Conservation (phyloP, 371 early-diverging fungal genomes). For the Mucor lusitanicus region DNA sequence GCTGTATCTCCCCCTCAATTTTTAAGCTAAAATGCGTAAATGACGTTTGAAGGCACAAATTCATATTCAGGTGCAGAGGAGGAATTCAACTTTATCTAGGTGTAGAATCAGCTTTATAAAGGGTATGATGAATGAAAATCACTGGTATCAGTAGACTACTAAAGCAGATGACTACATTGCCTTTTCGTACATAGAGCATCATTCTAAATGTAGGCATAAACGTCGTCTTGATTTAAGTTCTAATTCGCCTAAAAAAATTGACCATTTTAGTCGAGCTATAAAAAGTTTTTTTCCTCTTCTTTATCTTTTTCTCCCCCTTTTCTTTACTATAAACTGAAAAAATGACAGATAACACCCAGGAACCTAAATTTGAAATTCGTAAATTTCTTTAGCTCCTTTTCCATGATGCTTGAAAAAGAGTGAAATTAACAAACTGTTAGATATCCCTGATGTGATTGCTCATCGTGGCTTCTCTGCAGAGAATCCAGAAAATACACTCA, state of each 20-base stretch:
- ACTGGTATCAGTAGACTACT: neutral
- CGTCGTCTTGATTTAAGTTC: neutral
- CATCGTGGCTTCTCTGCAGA: slow-evolving; percentile 62
- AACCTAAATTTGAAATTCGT: slow-evolving; percentile 1
- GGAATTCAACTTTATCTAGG: too few relatives aligned
- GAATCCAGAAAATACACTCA: slow-evolving; percentile 66
- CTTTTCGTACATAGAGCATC: neutral
- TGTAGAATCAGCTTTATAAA: neutral
- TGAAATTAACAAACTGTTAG: slow-evolving; percentile 3
- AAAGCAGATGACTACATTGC: neutral
- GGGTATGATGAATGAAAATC: neutral
- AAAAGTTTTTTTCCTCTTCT: neutral
- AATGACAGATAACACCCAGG: neutral
- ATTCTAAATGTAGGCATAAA: neutral
- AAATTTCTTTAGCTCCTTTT: neutral
- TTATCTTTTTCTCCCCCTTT: neutral
- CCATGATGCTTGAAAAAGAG: neutral
- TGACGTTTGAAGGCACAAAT: neutral
- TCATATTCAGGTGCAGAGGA: neutral
- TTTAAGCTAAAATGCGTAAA: neutral
- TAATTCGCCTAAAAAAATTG: neutral
- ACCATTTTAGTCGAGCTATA: neutral
- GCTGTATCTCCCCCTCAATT: neutral
- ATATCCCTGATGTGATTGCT: slow-evolving; percentile 44
- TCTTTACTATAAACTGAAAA: neutral